A percentile compares a stretch with the other conserved stretches of the same genome.
These are phyloP conservation scores for Penicillium sp. DNA, from an alignment of 2,329 filamentous ascomycete genomes.

Conservation along the genomic window DNA sequence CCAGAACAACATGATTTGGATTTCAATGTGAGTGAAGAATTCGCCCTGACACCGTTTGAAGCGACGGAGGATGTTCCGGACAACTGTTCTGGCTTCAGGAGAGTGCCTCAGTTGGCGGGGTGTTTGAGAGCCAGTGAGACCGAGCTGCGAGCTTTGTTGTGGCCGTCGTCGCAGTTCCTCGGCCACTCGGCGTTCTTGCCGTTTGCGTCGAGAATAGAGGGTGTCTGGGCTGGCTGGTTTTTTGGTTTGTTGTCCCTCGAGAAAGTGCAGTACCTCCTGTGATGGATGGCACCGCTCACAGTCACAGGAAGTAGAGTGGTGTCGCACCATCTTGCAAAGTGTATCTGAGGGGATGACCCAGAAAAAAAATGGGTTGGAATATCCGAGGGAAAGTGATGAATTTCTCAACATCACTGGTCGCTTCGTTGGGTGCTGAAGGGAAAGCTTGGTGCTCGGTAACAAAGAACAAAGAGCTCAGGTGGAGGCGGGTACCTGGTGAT, in stretches of 20 bases:
- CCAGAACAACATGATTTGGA: constrained; percentile 3
- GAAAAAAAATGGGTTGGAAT: neutral
- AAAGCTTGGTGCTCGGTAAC: neutral
- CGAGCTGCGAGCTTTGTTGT: neutral
- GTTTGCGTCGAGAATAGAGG: neutral
- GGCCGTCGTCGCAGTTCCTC: neutral
- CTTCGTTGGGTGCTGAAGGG: neutral
- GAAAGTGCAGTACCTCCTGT: neutral
- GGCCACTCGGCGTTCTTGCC: neutral
- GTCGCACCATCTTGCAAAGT: neutral
- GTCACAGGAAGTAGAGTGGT: neutral
- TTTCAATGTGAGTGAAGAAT: neutral
- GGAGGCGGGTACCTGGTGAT: neutral
- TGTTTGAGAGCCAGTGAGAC: neutral
- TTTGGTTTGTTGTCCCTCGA: neutral
- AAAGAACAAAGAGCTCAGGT: neutral
- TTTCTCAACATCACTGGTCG: neutral
- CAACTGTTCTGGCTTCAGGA: neutral
- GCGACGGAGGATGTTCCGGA: neutral
- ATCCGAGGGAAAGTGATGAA: neutral
- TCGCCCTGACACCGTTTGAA: neutral
- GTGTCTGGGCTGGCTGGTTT: neutral
- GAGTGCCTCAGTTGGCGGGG: neutral
- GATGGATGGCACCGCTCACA: neutral
- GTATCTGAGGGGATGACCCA: neutral